Base-by-base conservation (phyloP, 2,329 filamentous ascomycete species). In the Chalaropsis ovoidea region DNA sequence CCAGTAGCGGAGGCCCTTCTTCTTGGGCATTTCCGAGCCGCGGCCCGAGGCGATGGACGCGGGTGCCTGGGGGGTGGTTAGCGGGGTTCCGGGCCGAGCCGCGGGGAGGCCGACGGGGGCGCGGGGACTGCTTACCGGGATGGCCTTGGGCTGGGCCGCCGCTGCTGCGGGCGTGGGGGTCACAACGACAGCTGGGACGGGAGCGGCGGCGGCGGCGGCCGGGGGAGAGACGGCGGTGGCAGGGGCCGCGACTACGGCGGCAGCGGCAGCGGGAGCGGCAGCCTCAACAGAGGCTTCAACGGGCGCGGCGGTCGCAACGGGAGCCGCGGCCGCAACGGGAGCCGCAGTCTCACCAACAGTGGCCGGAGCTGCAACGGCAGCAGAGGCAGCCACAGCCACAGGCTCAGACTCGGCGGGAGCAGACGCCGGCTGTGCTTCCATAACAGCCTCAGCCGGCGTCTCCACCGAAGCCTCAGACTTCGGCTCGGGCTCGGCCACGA, bases 1-100 rank as follows among this genome's bases (percentile, higher is more conserved):
- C 35, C 62, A 56, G 62, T 27, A 15, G n/a, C 49, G 47, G 35
- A 64, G 19, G 27, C 62, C n/a, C 17, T 39, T 56, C 35, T 64
- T 64, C 35, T 43, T 56, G 22, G 22, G 35, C n/a, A 49, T 7
- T 43, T 56, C 47, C 17, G 52, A 58, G 24, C 52, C 27, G 15
- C 22, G 27, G 22, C 52, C 61, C 7, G 61, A 31, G 2, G 24
- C 61, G 31, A 47, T 10, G 17, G 61, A 31, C 15, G 27, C 61
- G 13, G 45, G 24, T n/a, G 61, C 10, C 61, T 62, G 61, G 6
- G 27, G 39, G n/a, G 41, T 63, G 15, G 62, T 27, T 22, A 35
- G 45, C 10, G 13, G 17, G 8, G 15, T 43, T 8, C n/a, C 13
- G 8, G 42, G 15, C 24, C 19, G 22, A 11, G n/a, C n/a, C n/a